These are phyloP conservation scores for Piper betle DNA, from an alignment of 164 flowering plant genomes.

Conservation along the genomic window DNA sequence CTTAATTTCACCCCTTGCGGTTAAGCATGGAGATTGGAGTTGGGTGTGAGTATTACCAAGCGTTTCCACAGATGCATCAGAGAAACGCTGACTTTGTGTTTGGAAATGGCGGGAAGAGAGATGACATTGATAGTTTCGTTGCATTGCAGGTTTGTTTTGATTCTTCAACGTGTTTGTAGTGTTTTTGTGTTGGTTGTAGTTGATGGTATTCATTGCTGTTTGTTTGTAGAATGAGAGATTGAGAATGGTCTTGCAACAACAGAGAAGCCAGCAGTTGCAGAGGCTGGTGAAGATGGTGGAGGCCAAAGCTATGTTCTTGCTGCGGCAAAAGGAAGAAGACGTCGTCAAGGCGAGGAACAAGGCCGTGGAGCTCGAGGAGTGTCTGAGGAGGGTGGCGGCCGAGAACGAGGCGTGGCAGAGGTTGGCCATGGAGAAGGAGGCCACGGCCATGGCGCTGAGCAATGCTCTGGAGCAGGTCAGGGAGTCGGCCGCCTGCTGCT, in stretches of 20 bases:
- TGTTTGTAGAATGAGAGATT: conserved; percentile 39
- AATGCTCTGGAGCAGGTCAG: conserved; percentile 29
- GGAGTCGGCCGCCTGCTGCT: conserved; percentile 17
- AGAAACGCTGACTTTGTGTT: neutral
- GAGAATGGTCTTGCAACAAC: conserved; percentile 25
- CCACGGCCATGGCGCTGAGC: conserved; percentile 29
- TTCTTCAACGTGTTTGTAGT: neutral
- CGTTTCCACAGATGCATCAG: neutral
- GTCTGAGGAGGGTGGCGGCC: conserved; percentile 15
- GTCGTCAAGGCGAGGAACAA: conserved; percentile 19
- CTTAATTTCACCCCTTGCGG: too few relatives aligned
- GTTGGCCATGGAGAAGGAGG: conserved; percentile 48
- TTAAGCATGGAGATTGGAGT: conserved; percentile 6
- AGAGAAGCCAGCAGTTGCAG: conserved; percentile 19
- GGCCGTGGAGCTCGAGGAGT: conserved; percentile 24
- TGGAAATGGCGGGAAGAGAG: conserved; percentile 6
- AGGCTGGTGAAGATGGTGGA: conserved; percentile 17
- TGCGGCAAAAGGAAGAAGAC: conserved; percentile 30
- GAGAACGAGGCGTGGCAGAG: conserved; percentile 56
- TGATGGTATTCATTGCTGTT: too few relatives aligned
- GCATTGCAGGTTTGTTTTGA: conserved; percentile 36
- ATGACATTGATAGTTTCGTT: conserved; percentile 33
- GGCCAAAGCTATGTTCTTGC: conserved; percentile 11
- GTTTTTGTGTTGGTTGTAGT: neutral
- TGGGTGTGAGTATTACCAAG: conserved; percentile 1